Percentiles rank a stretch among this genome's conserved stretches.
phyloP scores from a whole-genome alignment of 352 stramenopile species.

The Stephanocyclus meneghinianus region DNA sequence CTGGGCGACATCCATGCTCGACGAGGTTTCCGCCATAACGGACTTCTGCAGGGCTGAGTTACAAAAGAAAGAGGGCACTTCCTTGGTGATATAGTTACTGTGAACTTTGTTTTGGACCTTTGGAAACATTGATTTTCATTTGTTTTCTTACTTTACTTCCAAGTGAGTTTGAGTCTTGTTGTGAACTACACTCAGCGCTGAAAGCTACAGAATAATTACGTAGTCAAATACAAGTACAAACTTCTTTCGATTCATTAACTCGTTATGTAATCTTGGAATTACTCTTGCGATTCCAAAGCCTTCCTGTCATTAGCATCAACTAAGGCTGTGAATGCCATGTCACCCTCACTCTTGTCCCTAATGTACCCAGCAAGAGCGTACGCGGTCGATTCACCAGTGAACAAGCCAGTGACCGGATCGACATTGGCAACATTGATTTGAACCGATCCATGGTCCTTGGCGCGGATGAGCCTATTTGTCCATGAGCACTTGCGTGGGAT shows the following conservation, averaged over 20 bases:
- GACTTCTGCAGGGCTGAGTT: constrained; percentile 43
- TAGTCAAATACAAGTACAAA: no score
- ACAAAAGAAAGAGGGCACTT: constrained; percentile 18
- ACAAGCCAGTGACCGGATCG: constrained; percentile 92
- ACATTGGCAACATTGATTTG: constrained; percentile 98
- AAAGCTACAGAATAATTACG: no score
- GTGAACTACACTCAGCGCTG: no score
- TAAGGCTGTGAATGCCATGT: constrained; percentile 88
- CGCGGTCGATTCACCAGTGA: constrained; percentile 93
- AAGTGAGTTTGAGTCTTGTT: no score
- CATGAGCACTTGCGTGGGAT: constrained; percentile 98
- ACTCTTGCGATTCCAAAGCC: constrained; percentile 39
- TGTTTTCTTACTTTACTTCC: no score
- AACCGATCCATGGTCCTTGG: constrained; percentile 96
- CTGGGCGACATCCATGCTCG: constrained; percentile 37
- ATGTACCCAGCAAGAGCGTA: constrained; percentile 96
- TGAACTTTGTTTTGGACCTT: no score
- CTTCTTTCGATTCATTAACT: no score
- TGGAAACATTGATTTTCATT: no score
- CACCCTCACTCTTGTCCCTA: constrained; percentile 92
- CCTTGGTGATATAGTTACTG: neutral
- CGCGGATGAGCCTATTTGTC: constrained; percentile 96
- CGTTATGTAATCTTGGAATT: constrained; percentile 13
- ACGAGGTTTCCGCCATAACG: constrained; percentile 31
- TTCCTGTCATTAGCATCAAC: constrained; percentile 74